Base-by-base conservation (phyloP, 352 stramenopile species). In the Phytophthora rubi region DNA sequence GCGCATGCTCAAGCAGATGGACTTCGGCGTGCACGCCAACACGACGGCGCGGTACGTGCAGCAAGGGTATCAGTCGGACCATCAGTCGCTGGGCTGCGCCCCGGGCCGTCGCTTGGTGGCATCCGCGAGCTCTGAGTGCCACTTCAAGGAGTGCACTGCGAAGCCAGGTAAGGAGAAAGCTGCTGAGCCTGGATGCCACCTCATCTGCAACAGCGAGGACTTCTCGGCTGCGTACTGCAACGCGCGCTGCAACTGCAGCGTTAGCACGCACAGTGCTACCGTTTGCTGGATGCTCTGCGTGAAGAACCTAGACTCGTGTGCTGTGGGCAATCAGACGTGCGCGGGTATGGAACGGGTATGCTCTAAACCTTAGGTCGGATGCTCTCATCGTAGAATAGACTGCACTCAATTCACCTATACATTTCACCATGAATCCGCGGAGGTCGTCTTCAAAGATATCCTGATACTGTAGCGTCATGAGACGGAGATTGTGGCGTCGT, bases 261-360 rank as follows among this genome's bases (percentile, higher is more conserved):
- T 21, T 2, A 71, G 70, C 35, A 42, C 59, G 6, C 49, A 73
- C 59, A 53, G 58, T 8, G 73, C 56, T n/a, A 69, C 69, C 0
- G 70, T 49, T n/a, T 83, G 78, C 70, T 85, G 78, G 78, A 83
- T 83, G 78, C 45, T 85, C 15, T 85, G 78, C 26, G 78, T 85
- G 26, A 64, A 75, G 45, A 60, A 79, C 35, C 44, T 85, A n/a
- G 58, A 80, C 53, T 59, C 62, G 12, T 84, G 79, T 51, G 49
- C 59, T 15, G 52, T 48, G 9, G 53, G 30, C 9, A 51, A 71
- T n/a, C 79, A 84, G 55, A 67, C 61, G 16, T 86, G 76, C 65
- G 77, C 72, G 9, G 76, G 75, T 0, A 65, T 83, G 33, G 56
- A 39, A 0, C 65, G 65, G 30, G 67, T 79, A 18, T 81, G 69